These are phyloP conservation scores for Ceriops decandra DNA, from an alignment of 345 rosid species.

Conservation along the genomic window DNA sequence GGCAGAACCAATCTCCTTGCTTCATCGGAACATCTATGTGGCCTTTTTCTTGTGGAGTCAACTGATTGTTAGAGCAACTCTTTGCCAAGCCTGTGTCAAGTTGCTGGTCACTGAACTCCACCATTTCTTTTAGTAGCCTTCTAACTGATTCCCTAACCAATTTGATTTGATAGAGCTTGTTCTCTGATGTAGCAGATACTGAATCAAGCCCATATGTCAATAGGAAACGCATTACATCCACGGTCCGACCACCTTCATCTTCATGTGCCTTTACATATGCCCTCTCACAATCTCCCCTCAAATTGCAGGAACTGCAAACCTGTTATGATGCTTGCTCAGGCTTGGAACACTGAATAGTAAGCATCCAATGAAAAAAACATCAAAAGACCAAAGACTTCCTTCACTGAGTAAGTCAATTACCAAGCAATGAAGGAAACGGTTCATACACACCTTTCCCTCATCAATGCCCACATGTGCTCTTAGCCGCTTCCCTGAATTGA, in stretches of 20 bases:
- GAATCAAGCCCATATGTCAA: constrained; percentile 65
- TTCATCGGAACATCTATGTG: constrained; percentile 38
- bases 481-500: constrained; percentile 79
- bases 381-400: not conserved
- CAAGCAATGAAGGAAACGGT: not conserved
- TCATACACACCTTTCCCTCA: constrained; percentile 62
- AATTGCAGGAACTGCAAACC: constrained; percentile 86
- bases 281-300: constrained; percentile 86
- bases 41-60: constrained; percentile 22
- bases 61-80: not conserved
- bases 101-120: constrained; percentile 39
- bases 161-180: constrained; percentile 55
- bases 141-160: constrained; percentile 64
- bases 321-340: constrained; percentile 27
- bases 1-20: constrained; percentile 83
- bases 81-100: constrained; percentile 24
- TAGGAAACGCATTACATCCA: constrained; percentile 82
- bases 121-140: constrained; percentile 57
- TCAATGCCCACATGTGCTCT: constrained; percentile 65
- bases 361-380: not conserved
- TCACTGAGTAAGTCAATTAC: no score
- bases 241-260: constrained; percentile 63
- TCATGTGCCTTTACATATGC: constrained; percentile 65
- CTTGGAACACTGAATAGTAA: not conserved
- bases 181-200: constrained; percentile 45